Evolutionary conservation across 306 rosid genomes (phyloP).

Genomic region (Malus sieversii): DNA sequence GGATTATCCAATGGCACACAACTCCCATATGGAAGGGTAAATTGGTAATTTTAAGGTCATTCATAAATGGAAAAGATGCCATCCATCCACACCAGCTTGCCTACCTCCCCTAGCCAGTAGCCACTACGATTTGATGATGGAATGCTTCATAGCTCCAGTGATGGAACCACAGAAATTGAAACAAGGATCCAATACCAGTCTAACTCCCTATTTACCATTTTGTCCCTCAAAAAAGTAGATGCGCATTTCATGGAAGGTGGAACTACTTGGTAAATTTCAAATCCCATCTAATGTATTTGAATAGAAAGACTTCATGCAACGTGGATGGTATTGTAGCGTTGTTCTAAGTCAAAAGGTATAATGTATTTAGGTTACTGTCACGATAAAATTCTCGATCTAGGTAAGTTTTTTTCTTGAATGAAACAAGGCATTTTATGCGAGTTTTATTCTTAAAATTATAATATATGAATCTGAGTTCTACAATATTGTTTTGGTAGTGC

Average conservation of each 20-base stretch:
- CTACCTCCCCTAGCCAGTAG: constrained; percentile 37
- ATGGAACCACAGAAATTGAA: neutral
- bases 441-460: too few relatives aligned
- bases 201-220: neutral
- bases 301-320: too few relatives aligned
- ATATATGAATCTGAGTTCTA: too few relatives aligned
- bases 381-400: too few relatives aligned
- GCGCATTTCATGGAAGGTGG: neutral
- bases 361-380: too few relatives aligned
- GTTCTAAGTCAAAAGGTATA: too few relatives aligned
- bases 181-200: neutral
- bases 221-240: neutral
- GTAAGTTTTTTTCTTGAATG: too few relatives aligned
- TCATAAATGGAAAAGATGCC: constrained; percentile 27
- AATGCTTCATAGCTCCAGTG: constrained; percentile 12
- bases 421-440: too few relatives aligned
- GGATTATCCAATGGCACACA: neutral
- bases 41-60: neutral
- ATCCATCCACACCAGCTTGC: constrained; percentile 38
- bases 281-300: too few relatives aligned
- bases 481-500: too few relatives aligned
- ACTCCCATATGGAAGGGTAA: neutral
- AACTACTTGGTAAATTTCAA: neutral
- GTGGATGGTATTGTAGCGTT: too few relatives aligned
- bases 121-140: constrained; percentile 10